Percentiles rank a stretch among this genome's conserved stretches.
Evolutionary conservation across 1,284 basidiomycete species (phyloP).

Genomic region (Psilocybe mexicana): DNA sequence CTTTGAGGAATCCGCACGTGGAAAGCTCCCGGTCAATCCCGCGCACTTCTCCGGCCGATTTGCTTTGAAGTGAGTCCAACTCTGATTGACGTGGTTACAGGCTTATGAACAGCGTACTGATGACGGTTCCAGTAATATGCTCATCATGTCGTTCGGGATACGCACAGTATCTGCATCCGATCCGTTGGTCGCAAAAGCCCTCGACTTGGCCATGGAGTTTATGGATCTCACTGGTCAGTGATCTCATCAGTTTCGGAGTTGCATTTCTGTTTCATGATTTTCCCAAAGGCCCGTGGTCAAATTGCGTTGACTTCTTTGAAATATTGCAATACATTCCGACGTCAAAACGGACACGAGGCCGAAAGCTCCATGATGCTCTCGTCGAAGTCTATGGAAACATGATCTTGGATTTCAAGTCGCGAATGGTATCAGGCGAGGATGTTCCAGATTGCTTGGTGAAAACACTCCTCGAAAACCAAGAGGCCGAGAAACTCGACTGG

Average conservation of each 20-base stretch:
- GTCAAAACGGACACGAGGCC: slow-evolving; percentile 30
- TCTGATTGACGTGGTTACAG: neutral
- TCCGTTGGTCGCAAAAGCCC: slow-evolving; percentile 33
- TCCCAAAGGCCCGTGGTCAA: slow-evolving; percentile 37
- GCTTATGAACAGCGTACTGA: neutral
- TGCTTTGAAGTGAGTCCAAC: slow-evolving; percentile 4
- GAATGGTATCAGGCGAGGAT: slow-evolving; percentile 29
- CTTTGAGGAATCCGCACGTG: slow-evolving; percentile 31
- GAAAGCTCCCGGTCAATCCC: slow-evolving; percentile 37
- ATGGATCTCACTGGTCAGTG: slow-evolving; percentile 31
- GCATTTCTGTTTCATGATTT: slow-evolving; percentile 12
- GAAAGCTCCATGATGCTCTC: slow-evolving; percentile 36
- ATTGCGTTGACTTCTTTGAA: slow-evolving; percentile 41
- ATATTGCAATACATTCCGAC: slow-evolving; percentile 39
- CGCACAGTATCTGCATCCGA: slow-evolving; percentile 33
- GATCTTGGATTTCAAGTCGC: slow-evolving; percentile 29
- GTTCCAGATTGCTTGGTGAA: slow-evolving; percentile 40
- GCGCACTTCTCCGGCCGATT: slow-evolving; percentile 21
- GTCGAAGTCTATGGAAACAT: slow-evolving; percentile 34
- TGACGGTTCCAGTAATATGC: slow-evolving; percentile 31
- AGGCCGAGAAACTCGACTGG: slow-evolving; percentile 39
- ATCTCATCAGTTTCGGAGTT: neutral
- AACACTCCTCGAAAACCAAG: slow-evolving; percentile 34
- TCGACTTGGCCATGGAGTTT: slow-evolving; percentile 37
- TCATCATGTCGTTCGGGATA: slow-evolving; percentile 36